Evolutionary conservation across 148 eudicot species (phyloP).

Genomic region (Rhododendron molle): DNA sequence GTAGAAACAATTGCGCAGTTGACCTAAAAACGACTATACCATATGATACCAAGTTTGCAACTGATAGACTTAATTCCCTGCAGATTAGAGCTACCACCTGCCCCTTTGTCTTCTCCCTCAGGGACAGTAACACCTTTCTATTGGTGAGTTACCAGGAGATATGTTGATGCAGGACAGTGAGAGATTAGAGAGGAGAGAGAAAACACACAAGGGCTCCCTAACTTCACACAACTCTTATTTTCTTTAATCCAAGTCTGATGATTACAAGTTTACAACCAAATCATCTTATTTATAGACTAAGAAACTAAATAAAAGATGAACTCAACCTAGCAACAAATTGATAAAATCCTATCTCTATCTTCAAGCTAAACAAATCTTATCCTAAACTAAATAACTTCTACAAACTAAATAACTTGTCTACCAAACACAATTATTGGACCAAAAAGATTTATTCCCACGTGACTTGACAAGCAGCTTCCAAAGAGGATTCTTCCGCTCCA

Average conservation of each 20-base stretch:
- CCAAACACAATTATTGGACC: neutral
- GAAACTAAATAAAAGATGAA: neutral
- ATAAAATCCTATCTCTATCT: too few relatives aligned
- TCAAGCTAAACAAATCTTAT: neutral
- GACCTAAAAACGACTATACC: neutral
- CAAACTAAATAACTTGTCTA: too few relatives aligned
- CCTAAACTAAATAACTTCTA: neutral
- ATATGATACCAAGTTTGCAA: neutral
- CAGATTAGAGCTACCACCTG: neutral
- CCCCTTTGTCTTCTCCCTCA: too few relatives aligned
- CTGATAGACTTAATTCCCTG: constrained; percentile 2
- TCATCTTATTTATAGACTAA: neutral
- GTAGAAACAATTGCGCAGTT: neutral
- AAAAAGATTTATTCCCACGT: neutral
- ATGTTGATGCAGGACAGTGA: neutral
- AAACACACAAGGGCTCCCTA: neutral
- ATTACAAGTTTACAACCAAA: neutral
- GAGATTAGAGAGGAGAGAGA: neutral
- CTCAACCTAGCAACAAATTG: neutral
- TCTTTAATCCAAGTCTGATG: neutral
- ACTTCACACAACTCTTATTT: neutral
- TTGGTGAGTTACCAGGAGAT: neutral
- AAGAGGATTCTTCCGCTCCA: neutral
- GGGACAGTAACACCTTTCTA: neutral
- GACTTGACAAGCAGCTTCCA: neutral